A percentile compares a stretch with the other conserved stretches of the same genome.
These are phyloP conservation scores for Globisporangium paddicum DNA, from an alignment of 352 stramenopile genomes.

Conservation along the genomic window DNA sequence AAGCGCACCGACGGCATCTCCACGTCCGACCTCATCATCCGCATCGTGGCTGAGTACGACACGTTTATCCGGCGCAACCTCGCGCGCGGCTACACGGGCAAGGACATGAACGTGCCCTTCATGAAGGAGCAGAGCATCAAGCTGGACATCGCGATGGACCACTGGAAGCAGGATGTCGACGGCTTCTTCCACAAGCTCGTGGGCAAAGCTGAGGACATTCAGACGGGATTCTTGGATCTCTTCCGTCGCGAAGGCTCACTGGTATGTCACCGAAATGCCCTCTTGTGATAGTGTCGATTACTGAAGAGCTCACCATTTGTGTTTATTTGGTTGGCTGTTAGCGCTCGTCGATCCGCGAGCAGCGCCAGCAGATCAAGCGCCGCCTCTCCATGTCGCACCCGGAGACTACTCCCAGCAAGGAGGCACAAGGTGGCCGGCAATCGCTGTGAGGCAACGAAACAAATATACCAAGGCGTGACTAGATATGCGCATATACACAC, in stretches of 20 bases:
- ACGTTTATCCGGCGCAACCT: slow-evolving; percentile 90
- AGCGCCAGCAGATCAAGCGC: slow-evolving; percentile 3
- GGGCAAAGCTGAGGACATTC: slow-evolving; percentile 75
- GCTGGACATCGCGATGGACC: slow-evolving; percentile 83
- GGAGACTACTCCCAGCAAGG: background rate
- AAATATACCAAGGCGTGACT: background rate
- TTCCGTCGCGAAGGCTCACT: slow-evolving; percentile 75
- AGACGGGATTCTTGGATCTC: slow-evolving; percentile 70
- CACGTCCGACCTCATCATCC: slow-evolving; percentile 88
- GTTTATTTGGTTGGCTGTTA: background rate
- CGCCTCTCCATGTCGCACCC: slow-evolving; percentile 1
- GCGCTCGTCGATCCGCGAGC: slow-evolving; percentile 4
- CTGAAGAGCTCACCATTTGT: background rate
- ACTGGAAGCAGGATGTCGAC: slow-evolving; percentile 78
- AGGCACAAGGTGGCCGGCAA: background rate
- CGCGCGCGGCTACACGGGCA: slow-evolving; percentile 84
- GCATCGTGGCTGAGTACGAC: slow-evolving; percentile 90
- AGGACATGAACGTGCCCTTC: slow-evolving; percentile 91
- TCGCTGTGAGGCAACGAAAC: background rate
- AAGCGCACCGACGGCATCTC: slow-evolving; percentile 86
- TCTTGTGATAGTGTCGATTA: background rate
- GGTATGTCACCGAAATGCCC: slow-evolving; percentile 27
- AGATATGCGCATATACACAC: background rate
- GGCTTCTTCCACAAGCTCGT: slow-evolving; percentile 74
- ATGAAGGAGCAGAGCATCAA: slow-evolving; percentile 88